phyloP scores from a whole-genome alignment of 192 early-diverging fungal genomes.

The Powellomyces hirtus region DNA sequence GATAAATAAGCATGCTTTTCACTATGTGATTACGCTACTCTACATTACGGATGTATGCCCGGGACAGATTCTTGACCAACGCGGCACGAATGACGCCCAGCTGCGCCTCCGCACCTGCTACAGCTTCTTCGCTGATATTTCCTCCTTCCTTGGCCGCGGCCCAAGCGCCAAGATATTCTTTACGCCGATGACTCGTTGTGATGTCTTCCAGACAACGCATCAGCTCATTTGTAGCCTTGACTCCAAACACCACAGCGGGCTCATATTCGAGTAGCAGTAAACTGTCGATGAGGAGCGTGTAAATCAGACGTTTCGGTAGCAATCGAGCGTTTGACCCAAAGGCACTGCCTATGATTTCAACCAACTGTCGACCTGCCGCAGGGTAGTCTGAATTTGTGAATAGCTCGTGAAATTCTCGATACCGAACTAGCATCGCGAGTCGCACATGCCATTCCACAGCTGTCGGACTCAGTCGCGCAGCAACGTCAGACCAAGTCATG shows the following conservation, averaged over 20 bases:
- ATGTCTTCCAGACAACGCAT: constrained; percentile 65
- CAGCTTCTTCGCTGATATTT: neutral
- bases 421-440: constrained; percentile 54
- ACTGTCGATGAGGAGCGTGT: constrained; percentile 53
- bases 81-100: constrained; percentile 18
- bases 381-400: constrained; percentile 31
- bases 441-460: constrained; percentile 37
- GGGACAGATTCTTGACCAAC: constrained; percentile 14
- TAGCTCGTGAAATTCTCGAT: constrained; percentile 58
- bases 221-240: constrained; percentile 58
- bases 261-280: constrained; percentile 64
- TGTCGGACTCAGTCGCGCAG: constrained; percentile 32
- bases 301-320: constrained; percentile 52
- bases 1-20: no score
- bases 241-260: constrained; percentile 47
- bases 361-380: constrained; percentile 45
- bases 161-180: constrained; percentile 27
- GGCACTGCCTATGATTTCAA: constrained; percentile 39
- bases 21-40: no score
- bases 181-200: constrained; percentile 21
- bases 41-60: constrained; percentile 12
- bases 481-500: constrained; percentile 29
- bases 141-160: neutral
- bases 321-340: constrained; percentile 16
- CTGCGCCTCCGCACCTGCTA: neutral